Evolutionary conservation across 2,329 filamentous ascomycete genomes (phyloP), one percentile per base, ranked within the genome.

Genomic region (Dendryphion nanum): DNA sequence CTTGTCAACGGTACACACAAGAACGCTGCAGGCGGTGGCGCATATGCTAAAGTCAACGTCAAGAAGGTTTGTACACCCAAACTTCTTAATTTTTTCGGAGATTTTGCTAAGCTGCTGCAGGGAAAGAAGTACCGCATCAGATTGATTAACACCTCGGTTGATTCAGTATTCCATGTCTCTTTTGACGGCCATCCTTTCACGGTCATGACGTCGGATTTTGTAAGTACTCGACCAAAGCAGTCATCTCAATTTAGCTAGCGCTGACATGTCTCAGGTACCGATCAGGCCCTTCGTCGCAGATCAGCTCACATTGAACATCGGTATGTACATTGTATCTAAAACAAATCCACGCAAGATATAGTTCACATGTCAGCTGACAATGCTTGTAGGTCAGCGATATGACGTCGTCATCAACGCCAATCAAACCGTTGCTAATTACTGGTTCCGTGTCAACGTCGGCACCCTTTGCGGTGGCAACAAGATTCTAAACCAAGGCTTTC

Each of bases 111-210:
- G 20, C 18, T 6, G 26, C 5, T 31, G 19, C 31, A 57, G 10
- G 74, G 75, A 40, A 75, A 72, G 60, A 73, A 64, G 8, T 77
- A 84, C 55, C 75, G 78, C 7, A 68, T 78, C 12, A 73, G 81
- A 1, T 67, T 84, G 38, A 72, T 83, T 55, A 84, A 84, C 61
- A 60, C 73, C 4, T 52, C 60, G 5, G 60, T 63, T 8, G 61
- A 66, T 37, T 53, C 40, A 4, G 47, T 48, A 3, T 63, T 66
- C 28, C 50, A 51, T 26, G 59, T 65, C 3, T 60, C 61, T 3
- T 46, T 65, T 28, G 68, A 72, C 36, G 54, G 58, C 5, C 70
- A 73, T 37, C 59, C 59, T 8, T 61, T 73, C 31, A 64, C 59
- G 4, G 68, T 73, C 42, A 64, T 73, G 20, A 63, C 64, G 0